Base-by-base conservation (phyloP, 1,284 basidiomycete genomes). In the Leccinum discolor region DNA sequence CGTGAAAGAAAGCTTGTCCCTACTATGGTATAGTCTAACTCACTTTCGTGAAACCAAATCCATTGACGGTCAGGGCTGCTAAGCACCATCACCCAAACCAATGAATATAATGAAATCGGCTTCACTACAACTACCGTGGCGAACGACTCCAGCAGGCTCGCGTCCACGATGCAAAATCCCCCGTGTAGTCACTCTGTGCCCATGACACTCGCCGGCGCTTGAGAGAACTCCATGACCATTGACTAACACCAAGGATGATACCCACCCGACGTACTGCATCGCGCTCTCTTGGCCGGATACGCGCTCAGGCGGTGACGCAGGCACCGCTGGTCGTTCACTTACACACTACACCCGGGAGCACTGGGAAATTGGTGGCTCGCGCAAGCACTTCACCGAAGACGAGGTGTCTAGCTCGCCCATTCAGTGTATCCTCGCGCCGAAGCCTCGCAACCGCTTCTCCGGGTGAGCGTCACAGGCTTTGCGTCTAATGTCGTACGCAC, bases 261-360 rank as follows among this genome's bases (percentile, higher is more conserved):
- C 75, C 75, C 58, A 68, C 77, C 11, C 74, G 74, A 35, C 76
- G 76, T 21, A 69, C 74, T 3, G 66, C 68, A 61, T 54, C 71
- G 11, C 72, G 69, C 23, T 70, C 76, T 26, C 62, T 76, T 5
- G 47, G 61, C 5, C 60, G 74, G 47, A 64, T 77, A 61, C 68
- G 68, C 52, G 56, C 62, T 23, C 68, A 69, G 58, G 61, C 61
- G 29, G 56, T 23, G 54, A 65, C 61, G 21, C 68, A 67, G 56
- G 64, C 62, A 61, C 58, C 65, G 10, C 58, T 38, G 21, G 50
- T 65, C n/a, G 59, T 65, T 65, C 66, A 65, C 54, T 44, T 38
- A 59, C 12, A 52, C 42, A 72, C 47, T 50, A 57, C 54, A 42
- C 18, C 60, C 38, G 18, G 65, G 18, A 64, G 8, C n/a, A 47